Base-by-base conservation (phyloP, 2,329 filamentous ascomycete genomes). In the Alternaria longipes region DNA sequence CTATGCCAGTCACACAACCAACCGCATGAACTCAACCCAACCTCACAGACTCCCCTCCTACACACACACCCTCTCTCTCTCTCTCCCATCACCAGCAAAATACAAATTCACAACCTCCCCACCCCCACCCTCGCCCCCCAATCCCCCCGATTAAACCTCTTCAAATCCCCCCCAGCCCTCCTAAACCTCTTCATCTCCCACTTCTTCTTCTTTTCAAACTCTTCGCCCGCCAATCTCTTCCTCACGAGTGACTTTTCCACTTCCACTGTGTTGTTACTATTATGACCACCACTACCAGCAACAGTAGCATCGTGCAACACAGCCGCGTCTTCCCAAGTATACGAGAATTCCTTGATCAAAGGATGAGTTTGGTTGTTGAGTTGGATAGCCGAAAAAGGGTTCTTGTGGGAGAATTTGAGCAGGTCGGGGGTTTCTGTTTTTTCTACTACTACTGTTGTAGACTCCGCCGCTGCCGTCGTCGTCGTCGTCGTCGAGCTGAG, bases 181-280 rank as follows among this genome's bases (percentile, higher is more conserved):
- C 66, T 74, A 38, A 79, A 77, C 54, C 68, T 67, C 60, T 75
- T 79, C 59, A 71, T 58, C 63, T 80, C 78, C 71, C 74, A 77
- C 4, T 41, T 52, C n/a, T 61, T 62, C 59, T 69, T 72, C 54
- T 64, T 57, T n/a, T 72, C 69, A 44, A 73, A 77, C 8, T 74
- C 75, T 0, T 69, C 63, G 0, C 59, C 59, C 1, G 69, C 74
- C 44, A 74, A 40, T 28, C 75, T 54, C 46, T 78, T 78, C 20
- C 71, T 63, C 1, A 71, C 64, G 8, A 67, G 63, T 0, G 58
- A 28, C 34, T 69, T 73, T 24, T 24, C 24, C 6, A n/a, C n/a
- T n/a, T 24, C 24, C 24, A 24, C 24, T 24, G 24, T 24, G 4
- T 24, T 24, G 1, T 4, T 24, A 24, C 4, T 4, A 4, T 63